Conservation (phyloP, 1,284 basidiomycete genomes). For the Rhodotorula mucilaginosa region DNA sequence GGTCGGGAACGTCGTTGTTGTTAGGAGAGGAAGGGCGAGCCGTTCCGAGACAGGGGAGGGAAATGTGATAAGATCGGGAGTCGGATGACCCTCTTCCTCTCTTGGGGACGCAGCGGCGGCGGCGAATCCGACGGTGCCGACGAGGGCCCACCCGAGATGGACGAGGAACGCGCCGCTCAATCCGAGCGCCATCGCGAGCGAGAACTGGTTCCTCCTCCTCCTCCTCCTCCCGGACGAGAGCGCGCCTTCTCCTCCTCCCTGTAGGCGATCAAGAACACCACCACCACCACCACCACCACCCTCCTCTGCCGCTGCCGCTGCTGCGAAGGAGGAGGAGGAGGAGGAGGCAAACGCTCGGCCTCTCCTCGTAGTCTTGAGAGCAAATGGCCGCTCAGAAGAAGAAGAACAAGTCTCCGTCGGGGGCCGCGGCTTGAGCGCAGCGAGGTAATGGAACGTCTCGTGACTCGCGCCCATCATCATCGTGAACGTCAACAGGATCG, state of each 20-base stretch:
- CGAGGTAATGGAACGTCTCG: conserved; percentile 37
- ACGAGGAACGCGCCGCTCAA: conserved; percentile 35
- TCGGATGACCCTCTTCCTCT: not conserved
- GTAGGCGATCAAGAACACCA: no score
- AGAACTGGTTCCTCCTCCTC: conserved; percentile 42
- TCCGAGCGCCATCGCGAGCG: conserved; percentile 41
- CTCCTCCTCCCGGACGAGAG: not conserved
- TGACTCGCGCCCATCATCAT: conserved; percentile 11
- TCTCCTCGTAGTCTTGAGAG: no score
- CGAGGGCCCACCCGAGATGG: conserved; percentile 44
- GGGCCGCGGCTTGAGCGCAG: conserved; percentile 13
- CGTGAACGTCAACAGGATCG: conserved; percentile 35
- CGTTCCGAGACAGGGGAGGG: no score
- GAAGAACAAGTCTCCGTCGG: no score
- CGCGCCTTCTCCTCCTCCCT: no score
- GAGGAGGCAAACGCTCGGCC: no score
- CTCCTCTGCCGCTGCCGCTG: not conserved
- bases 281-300: no score
- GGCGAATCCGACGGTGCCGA: conserved; percentile 42
- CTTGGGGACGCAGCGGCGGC: not conserved
- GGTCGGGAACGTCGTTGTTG: not conserved
- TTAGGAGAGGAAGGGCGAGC: no score
- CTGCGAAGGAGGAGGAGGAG: no score
- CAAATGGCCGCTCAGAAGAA: no score
- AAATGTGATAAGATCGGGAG: not conserved